Base-by-base conservation (phyloP, 1,139 yeast species). In the Geotrichum citri-aurantii region DNA sequence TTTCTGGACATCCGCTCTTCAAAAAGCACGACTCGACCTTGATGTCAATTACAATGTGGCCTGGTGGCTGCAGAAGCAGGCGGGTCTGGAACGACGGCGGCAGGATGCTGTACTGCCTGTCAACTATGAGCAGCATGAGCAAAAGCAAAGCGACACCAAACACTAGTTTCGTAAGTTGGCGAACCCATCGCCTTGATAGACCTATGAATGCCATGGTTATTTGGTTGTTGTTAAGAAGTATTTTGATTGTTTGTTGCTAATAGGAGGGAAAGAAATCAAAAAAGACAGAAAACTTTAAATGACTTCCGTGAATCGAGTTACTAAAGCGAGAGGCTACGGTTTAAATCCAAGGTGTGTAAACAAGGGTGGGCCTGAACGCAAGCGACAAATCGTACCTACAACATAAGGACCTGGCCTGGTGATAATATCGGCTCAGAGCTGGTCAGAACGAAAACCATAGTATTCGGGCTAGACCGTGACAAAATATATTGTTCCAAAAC, bases 21-120 rank as follows among this genome's bases (percentile, higher is more conserved):
- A 67, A 55, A 48, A 65, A 46, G 57, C 76, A 73, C 4, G 67
- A 59, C 24, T 64, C 66, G 27, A 71, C 52, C 51, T 66, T 65
- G 52, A 73, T 57, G 57, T 73, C 76, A 2, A 67, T 60, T n/a
- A 73, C 64, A 8, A 73, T 69, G 17, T 62, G 63, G 61, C 71
- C 65, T 44, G 67, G 61, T 37, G 57, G 55, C 57, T 65, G 67
- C 59, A 65, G 52, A n/a, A 65, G 57, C 37, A 72, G 62, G 26
- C 65, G 64, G 12, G 69, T 59, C 59, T 72, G 73, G 26, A 71
- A 59, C 6, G 68, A 53, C 7, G 70, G 64, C 2, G 75, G 75
- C 29, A 72, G 61, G 48, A 71, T 68, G 57, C 70, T 69, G 52
- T 65, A 64, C 58, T 70, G 70, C n/a, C 63, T 48, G 57, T 72